These are phyloP conservation scores for Ceratocystis smalleyi DNA, from an alignment of 2,329 filamentous ascomycete species.

Conservation along the genomic window DNA sequence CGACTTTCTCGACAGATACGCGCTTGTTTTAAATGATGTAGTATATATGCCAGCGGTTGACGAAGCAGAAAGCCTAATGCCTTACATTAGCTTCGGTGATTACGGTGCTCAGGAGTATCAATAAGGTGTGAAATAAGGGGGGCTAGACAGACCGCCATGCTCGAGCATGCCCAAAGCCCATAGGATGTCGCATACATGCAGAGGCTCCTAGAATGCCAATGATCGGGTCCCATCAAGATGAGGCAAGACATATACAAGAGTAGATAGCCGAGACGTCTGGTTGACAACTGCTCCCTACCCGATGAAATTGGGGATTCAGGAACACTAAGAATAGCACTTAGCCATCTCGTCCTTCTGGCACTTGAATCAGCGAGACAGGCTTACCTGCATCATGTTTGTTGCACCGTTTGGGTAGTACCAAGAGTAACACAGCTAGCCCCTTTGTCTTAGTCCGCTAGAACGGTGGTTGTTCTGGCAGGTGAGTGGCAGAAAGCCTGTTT, in stretches of 20 bases:
- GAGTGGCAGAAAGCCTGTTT: neutral
- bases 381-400: neutral
- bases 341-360: neutral
- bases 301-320: neutral
- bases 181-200: neutral
- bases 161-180: neutral
- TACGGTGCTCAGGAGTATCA: too few species aligned
- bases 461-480: neutral
- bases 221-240: neutral
- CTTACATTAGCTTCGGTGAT: too few species aligned
- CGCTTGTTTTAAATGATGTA: too few species aligned
- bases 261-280: neutral
- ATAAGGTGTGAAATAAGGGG: neutral
- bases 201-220: neutral
- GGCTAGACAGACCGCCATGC: neutral
- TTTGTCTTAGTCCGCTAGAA: neutral
- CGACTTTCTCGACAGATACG: too few species aligned
- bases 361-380: neutral
- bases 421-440: neutral
- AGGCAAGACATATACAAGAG: neutral
- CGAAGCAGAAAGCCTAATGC: too few species aligned
- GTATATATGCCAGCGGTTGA: too few species aligned
- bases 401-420: neutral
- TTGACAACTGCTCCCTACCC: neutral
- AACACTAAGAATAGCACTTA: neutral